These are phyloP conservation scores for Zychaea mexicana DNA, from an alignment of 371 early-diverging fungal genomes.

Conservation along the genomic window DNA sequence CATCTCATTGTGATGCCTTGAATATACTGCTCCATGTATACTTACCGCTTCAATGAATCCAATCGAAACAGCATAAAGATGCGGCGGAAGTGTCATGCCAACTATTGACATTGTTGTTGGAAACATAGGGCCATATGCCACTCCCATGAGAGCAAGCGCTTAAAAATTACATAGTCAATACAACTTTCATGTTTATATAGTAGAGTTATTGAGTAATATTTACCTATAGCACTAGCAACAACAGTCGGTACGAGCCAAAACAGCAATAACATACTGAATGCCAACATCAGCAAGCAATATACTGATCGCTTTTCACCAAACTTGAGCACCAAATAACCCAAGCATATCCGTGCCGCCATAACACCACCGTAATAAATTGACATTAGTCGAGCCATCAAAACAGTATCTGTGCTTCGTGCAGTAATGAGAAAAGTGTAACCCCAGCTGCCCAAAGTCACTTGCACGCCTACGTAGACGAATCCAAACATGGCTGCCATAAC, in stretches of 20 bases:
- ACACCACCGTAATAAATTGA: constrained; percentile 32
- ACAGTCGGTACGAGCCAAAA: constrained; percentile 22
- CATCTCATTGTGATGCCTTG: no score
- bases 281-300: constrained; percentile 12
- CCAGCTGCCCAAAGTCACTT: constrained; percentile 32
- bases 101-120: constrained; percentile 27
- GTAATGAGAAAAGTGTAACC: constrained; percentile 29
- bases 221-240: constrained; percentile 14
- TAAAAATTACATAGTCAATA: neutral
- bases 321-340: constrained; percentile 20
- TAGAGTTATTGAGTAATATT: no score
- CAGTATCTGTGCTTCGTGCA: constrained; percentile 18
- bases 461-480: constrained; percentile 26
- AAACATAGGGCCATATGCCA: constrained; percentile 24
- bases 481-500: constrained; percentile 21
- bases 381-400: constrained; percentile 25
- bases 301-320: constrained; percentile 32
- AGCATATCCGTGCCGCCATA: constrained; percentile 20
- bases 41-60: constrained; percentile 25
- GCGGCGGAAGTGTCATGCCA: constrained; percentile 13
- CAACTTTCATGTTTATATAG: neutral
- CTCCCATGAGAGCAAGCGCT: constrained; percentile 19
- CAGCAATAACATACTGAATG: constrained; percentile 14
- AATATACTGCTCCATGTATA: no score
- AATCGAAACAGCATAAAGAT: constrained; percentile 20